phyloP scores from a whole-genome alignment of 1,284 basidiomycete genomes.

The Uromyces viciae-fabae region DNA sequence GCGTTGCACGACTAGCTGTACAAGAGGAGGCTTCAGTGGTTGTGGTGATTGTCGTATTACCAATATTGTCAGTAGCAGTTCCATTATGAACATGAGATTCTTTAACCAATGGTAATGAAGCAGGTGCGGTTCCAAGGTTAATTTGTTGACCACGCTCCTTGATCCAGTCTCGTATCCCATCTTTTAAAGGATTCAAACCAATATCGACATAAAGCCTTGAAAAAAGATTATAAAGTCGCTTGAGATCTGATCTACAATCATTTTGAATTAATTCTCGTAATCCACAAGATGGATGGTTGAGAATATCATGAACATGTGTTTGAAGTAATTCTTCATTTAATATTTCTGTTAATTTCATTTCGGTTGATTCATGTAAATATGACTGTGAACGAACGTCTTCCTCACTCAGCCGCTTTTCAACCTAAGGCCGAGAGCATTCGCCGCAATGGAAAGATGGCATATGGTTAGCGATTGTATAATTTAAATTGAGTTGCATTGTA shows the following conservation, averaged over 20 bases:
- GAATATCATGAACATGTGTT: conserved; percentile 69
- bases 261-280: conserved; percentile 81
- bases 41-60: conserved; percentile 47
- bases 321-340: conserved; percentile 74
- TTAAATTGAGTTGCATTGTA: conserved; percentile 13
- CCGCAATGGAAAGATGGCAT: no score
- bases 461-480: background rate
- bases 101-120: no score
- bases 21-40: conserved; percentile 53
- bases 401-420: conserved; percentile 73
- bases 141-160: conserved; percentile 73
- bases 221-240: conserved; percentile 76
- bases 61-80: no score
- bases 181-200: conserved; percentile 67
- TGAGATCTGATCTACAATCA: conserved; percentile 72
- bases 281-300: conserved; percentile 79
- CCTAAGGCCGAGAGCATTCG: conserved; percentile 63
- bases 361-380: conserved; percentile 77
- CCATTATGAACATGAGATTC: conserved; percentile 56
- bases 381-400: conserved; percentile 84
- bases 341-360: conserved; percentile 67
- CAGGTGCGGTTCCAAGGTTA: conserved; percentile 60
- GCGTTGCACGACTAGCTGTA: conserved; percentile 47
- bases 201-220: conserved; percentile 62
- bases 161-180: conserved; percentile 71